Percentiles rank a stretch among this genome's conserved stretches.
These are phyloP conservation scores for Elaeagnus macrophylla DNA, from an alignment of 306 rosid genomes.

Conservation along the genomic window DNA sequence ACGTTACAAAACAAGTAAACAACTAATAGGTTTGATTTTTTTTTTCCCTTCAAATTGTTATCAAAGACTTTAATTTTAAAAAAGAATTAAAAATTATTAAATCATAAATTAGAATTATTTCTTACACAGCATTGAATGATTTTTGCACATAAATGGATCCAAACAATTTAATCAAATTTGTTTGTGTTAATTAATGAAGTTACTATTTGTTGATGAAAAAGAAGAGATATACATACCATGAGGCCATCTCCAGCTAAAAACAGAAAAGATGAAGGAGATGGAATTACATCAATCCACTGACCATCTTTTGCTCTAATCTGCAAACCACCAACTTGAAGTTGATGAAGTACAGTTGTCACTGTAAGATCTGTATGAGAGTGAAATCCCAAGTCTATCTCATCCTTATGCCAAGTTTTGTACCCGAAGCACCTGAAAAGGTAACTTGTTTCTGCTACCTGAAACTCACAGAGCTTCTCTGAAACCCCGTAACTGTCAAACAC, in stretches of 20 bases:
- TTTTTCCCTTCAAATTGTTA: too few relatives aligned
- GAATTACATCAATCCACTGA: conserved; percentile 26
- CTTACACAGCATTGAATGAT: too few relatives aligned
- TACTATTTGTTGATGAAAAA: too few relatives aligned
- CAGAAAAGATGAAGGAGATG: conserved; percentile 21
- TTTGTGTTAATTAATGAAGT: too few relatives aligned
- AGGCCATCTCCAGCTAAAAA: conserved; percentile 31
- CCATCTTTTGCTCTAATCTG: conserved; percentile 22
- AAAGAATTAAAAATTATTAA: too few relatives aligned
- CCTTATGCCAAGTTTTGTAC: conserved; percentile 15
- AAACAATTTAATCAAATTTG: too few relatives aligned
- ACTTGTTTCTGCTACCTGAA: conserved; percentile 11
- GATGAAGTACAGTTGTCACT: conserved; percentile 29
- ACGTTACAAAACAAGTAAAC: too few relatives aligned
- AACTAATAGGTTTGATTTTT: too few relatives aligned
- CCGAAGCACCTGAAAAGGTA: conserved; percentile 26
- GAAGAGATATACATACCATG: conserved; percentile 11
- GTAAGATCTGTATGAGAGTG: conserved; percentile 26
- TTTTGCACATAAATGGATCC: too few relatives aligned
- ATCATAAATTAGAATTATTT: too few relatives aligned
- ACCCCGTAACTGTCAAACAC: conserved; percentile 36
- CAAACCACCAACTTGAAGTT: conserved; percentile 23
- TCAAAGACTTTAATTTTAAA: too few relatives aligned
- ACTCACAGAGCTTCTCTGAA: conserved; percentile 2
- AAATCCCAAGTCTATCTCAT: conserved; percentile 24